phyloP scores from a whole-genome alignment of 1,139 yeast genomes.

The Komagataea norvegica region DNA sequence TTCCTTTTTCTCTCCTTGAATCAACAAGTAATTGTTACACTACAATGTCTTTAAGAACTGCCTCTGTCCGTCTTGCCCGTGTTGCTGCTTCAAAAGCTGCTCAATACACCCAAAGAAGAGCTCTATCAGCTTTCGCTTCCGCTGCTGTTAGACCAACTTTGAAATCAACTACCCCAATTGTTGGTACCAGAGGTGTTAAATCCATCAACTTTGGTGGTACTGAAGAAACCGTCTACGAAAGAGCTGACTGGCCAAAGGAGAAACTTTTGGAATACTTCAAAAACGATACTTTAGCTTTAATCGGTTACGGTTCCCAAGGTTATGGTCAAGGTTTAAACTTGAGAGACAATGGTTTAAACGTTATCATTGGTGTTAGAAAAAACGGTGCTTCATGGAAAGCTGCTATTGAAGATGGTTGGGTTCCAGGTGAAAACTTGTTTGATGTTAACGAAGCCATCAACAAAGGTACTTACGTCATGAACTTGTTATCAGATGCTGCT shows the following conservation, averaged over 20 bases:
- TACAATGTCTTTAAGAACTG: slow-evolving; percentile 57
- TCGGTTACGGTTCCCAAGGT: slow-evolving; percentile 99
- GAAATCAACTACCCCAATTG: slow-evolving; percentile 39
- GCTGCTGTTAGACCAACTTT: slow-evolving; percentile 43
- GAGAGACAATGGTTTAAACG: slow-evolving; percentile 98
- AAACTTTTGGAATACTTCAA: slow-evolving; percentile 94
- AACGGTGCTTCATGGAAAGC: slow-evolving; percentile 99
- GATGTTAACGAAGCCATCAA: slow-evolving; percentile 88
- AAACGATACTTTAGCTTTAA: slow-evolving; percentile 93
- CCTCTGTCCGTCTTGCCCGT: slow-evolving; percentile 59
- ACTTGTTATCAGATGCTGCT: slow-evolving; percentile 98
- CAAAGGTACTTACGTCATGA: slow-evolving; percentile 93
- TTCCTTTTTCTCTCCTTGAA: not conserved
- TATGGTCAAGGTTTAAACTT: slow-evolving; percentile 99
- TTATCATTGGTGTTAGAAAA: slow-evolving; percentile 96
- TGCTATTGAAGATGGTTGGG: slow-evolving; percentile 99
- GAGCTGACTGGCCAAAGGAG: slow-evolving; percentile 99
- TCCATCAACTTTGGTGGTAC: slow-evolving; percentile 96
- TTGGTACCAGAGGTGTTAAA: slow-evolving; percentile 77
- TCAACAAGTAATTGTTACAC: not conserved
- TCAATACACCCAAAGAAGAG: slow-evolving; percentile 43
- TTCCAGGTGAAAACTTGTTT: slow-evolving; percentile 97
- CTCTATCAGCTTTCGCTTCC: slow-evolving; percentile 56
- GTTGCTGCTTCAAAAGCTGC: slow-evolving; percentile 43
- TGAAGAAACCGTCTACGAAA: slow-evolving; percentile 87